phyloP scores from a whole-genome alignment of 306 rosid species.

The Prunus dulcis region DNA sequence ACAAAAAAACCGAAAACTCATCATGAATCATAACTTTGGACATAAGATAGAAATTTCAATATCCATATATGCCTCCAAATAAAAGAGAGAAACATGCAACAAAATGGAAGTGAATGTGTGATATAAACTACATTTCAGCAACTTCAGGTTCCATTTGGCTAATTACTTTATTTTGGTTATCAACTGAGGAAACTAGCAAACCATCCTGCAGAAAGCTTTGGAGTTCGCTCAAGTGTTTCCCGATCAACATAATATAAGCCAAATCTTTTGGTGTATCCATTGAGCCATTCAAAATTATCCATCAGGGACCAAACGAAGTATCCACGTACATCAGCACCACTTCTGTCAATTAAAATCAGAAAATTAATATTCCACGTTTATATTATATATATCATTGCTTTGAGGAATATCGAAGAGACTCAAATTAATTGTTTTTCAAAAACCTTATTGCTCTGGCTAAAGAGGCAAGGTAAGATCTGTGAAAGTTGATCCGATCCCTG shows the following conservation, averaged over 20 bases:
- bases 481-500: conserved; percentile 40
- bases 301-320: conserved; percentile 66
- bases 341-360: conserved; percentile 22
- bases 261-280: conserved; percentile 44
- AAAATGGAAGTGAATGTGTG: too few species aligned
- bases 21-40: too few species aligned
- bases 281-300: conserved; percentile 63
- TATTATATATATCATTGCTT: too few species aligned
- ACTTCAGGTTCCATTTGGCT: background rate
- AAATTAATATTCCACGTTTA: background rate
- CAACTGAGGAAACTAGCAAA: conserved; percentile 40
- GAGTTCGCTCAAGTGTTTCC: conserved; percentile 42
- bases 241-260: conserved; percentile 57
- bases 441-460: conserved; percentile 57
- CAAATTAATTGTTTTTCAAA: too few species aligned
- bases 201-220: conserved; percentile 64
- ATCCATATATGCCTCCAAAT: too few species aligned
- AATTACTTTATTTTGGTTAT: background rate
- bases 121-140: background rate
- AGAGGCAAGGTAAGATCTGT: conserved; percentile 51
- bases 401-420: too few species aligned
- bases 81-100: too few species aligned
- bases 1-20: too few species aligned
- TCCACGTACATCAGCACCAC: conserved; percentile 73
- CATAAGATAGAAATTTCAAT: too few species aligned